Evolutionary conservation across 2,329 filamentous ascomycete species (phyloP).

Genomic region (Xylaria digitata): DNA sequence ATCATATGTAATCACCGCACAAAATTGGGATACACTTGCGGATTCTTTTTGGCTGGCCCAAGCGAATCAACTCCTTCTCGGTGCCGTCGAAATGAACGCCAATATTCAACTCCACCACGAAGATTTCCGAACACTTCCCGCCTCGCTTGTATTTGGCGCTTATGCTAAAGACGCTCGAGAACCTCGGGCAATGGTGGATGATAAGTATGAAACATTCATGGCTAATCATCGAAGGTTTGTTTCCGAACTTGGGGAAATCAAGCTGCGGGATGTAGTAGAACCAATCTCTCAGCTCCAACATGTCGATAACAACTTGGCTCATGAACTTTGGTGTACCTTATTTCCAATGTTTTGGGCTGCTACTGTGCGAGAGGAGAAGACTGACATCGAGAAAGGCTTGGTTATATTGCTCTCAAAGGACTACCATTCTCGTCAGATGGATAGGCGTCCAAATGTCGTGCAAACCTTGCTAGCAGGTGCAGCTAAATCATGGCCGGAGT

Average conservation of each 20-base stretch:
- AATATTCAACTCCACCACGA: constrained; percentile 81
- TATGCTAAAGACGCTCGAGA: constrained; percentile 76
- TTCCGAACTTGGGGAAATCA: constrained; percentile 84
- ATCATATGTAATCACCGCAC: constrained; percentile 86
- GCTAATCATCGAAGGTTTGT: constrained; percentile 84
- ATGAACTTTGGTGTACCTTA: constrained; percentile 88
- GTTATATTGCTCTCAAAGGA: constrained; percentile 93
- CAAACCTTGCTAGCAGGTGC: constrained; percentile 91
- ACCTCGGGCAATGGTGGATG: constrained; percentile 79
- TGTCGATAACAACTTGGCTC: constrained; percentile 81
- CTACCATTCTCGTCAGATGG: constrained; percentile 92
- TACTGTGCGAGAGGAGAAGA: constrained; percentile 85
- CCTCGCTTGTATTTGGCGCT: constrained; percentile 77
- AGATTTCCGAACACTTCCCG: constrained; percentile 82
- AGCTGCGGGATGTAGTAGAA: constrained; percentile 87
- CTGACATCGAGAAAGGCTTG: constrained; percentile 89
- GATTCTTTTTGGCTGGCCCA: constrained; percentile 98
- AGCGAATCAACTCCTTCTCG: constrained; percentile 90
- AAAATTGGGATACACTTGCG: constrained; percentile 95
- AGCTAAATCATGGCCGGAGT: constrained; percentile 83
- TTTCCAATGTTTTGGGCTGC: constrained; percentile 97
- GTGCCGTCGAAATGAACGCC: constrained; percentile 87
- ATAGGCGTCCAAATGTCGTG: constrained; percentile 94
- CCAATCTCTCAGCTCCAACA: constrained; percentile 94
- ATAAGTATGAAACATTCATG: constrained; percentile 83